Percentiles rank a stretch among this genome's conserved stretches.
These are phyloP conservation scores for Rhizophora mangle DNA, from an alignment of 345 rosid genomes.

Conservation along the genomic window DNA sequence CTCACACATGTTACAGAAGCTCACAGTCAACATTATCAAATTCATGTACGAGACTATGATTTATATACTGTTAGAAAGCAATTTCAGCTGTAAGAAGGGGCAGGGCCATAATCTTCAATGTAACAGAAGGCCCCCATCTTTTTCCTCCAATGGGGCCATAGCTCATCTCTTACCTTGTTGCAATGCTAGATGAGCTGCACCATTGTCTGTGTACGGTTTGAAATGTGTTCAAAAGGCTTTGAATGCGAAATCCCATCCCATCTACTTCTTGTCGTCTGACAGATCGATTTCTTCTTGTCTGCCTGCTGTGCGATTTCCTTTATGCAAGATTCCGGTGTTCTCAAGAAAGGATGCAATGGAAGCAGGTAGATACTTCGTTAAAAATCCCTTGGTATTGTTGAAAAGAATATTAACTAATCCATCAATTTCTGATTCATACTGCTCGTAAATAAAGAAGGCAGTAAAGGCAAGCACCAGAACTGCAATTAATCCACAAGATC, in stretches of 20 bases:
- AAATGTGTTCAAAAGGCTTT: no score
- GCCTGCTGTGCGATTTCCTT: constrained; percentile 4
- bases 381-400: constrained; percentile 19
- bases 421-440: constrained; percentile 66
- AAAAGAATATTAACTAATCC: constrained; percentile 35
- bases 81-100: no score
- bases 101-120: no score
- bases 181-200: no score
- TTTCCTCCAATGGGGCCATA: no score
- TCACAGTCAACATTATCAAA: no score
- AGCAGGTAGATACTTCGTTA: constrained; percentile 36
- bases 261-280: constrained; percentile 1
- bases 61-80: no score
- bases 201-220: no score
- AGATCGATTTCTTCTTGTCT: neutral
- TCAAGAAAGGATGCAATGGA: constrained; percentile 18
- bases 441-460: constrained; percentile 73
- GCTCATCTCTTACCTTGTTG: no score
- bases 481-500: constrained; percentile 40
- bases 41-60: no score
- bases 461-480: constrained; percentile 67
- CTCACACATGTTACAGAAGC: neutral
- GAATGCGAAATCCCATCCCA: constrained; percentile 7
- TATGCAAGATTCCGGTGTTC: constrained; percentile 13
- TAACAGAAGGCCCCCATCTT: no score